Base-by-base conservation (phyloP, 768 basidiomycete genomes). In the Mrakia frigida region DNA sequence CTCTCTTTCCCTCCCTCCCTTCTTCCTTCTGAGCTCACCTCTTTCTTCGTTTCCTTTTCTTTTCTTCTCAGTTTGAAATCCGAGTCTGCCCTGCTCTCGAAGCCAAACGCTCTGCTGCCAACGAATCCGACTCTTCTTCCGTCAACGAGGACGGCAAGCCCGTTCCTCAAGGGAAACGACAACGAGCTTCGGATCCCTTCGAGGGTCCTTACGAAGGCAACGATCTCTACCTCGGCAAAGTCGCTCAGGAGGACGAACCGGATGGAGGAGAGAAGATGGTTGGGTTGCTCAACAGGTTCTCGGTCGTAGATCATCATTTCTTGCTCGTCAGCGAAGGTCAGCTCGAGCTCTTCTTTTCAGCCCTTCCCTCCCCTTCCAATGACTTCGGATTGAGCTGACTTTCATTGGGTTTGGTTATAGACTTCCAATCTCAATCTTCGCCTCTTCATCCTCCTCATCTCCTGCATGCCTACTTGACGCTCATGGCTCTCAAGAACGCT, bases 181-280 rank as follows among this genome's bases (percentile, higher is more conserved):
- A 56, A 25, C 33, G 35, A 25, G 21, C 50, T 35, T 28, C 70
- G 39, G 77, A 78, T 60, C 77, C 77, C 0, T 78, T 78, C 69
- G 77, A 78, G 31, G 77, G 73, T 28, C 77, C 77, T n/a, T 77
- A 68, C 71, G 69, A 75, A 25, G 37, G 46, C 0, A 52, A 31
- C 70, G 77, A 78, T 39, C 72, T 78, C 52, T 50, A 70, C 50
- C 28, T 78, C 23, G 77, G 77, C 31, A 73, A 73, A 33, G 67
- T 78, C 46, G 77, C 73, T 2, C 77, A 78, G 73, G 73, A 70
- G 43, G 73, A 78, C n/a, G 77, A 73, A n/a, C n/a, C n/a, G n/a
- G n/a, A n/a, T n/a, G n/a, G n/a, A 9, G 77, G 60, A 35, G 77
- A 74, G 50, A 74, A 74, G 67, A 78, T 78, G 77, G 77, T 78